Percentiles rank a stretch among this genome's conserved stretches.
phyloP scores from a whole-genome alignment of 306 rosid species.

The Vachellia pachyceras region DNA sequence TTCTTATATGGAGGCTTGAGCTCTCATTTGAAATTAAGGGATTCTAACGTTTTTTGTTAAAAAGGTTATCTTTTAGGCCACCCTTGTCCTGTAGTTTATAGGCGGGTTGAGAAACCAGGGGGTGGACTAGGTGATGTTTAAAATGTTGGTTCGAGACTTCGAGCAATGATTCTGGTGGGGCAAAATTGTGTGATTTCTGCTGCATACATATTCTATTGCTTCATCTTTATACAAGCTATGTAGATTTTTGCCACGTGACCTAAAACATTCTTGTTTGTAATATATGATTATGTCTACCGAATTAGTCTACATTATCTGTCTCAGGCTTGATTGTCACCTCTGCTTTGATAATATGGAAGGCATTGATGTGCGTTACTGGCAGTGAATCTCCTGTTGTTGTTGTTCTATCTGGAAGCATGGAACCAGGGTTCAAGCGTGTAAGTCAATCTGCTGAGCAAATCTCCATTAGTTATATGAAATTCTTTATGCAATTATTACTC shows the following conservation, averaged over 20 bases:
- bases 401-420: conserved; percentile 81
- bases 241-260: conserved; percentile 14
- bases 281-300: conserved; percentile 22
- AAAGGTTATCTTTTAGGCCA: neutral
- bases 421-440: conserved; percentile 81
- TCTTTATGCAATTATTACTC: neutral
- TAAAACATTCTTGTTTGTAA: conserved; percentile 22
- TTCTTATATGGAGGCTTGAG: neutral
- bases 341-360: conserved; percentile 81
- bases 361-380: conserved; percentile 70
- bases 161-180: conserved; percentile 2
- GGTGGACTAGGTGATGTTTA: conserved; percentile 4
- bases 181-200: conserved; percentile 3
- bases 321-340: conserved; percentile 72
- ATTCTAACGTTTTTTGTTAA: neutral
- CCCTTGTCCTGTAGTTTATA: neutral
- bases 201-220: conserved; percentile 13
- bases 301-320: conserved; percentile 33
- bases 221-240: neutral
- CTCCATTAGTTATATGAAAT: conserved; percentile 2
- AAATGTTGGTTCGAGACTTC: neutral
- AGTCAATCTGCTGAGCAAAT: conserved; percentile 12
- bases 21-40: neutral
- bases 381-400: conserved; percentile 84
- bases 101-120: neutral